A percentile compares a stretch with the other conserved stretches of the same genome.
These are phyloP conservation scores for Aspergillus intermedius DNA, from an alignment of 2,329 filamentous ascomycete genomes.

Conservation along the genomic window DNA sequence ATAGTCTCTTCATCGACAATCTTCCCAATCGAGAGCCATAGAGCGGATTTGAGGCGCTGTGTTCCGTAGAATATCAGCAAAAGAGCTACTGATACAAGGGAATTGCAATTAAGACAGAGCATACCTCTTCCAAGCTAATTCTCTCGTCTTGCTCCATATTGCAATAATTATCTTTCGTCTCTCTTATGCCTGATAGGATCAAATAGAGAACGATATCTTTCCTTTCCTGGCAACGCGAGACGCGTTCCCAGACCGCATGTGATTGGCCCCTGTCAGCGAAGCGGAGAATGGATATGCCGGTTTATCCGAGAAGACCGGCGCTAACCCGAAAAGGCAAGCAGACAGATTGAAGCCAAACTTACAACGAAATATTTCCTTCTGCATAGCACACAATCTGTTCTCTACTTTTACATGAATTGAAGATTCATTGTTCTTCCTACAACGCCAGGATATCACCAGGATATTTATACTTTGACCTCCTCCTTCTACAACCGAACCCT, in stretches of 20 bases:
- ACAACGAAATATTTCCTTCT: not conserved
- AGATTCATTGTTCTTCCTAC: not conserved
- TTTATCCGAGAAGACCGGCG: conserved; percentile 2
- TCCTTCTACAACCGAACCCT: not conserved
- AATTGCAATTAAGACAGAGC: not conserved
- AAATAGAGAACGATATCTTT: not conserved
- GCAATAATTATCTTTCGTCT: not conserved
- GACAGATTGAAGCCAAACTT: not conserved
- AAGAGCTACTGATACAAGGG: not conserved
- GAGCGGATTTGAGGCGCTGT: conserved; percentile 68
- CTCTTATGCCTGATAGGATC: not conserved
- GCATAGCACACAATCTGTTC: not conserved
- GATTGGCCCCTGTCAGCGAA: conserved; percentile 4
- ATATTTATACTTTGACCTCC: not conserved
- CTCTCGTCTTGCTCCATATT: conserved; percentile 27
- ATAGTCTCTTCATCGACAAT: conserved; percentile 82
- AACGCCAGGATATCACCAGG: too few relatives aligned
- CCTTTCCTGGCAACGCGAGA: not conserved
- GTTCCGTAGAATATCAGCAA: not conserved
- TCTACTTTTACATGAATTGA: not conserved
- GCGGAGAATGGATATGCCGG: conserved; percentile 2
- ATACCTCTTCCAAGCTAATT: conserved; percentile 29
- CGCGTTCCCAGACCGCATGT: conserved; percentile 1
- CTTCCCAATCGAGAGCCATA: conserved; percentile 78
- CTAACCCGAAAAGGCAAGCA: conserved; percentile 10